Base-by-base conservation (phyloP, 2,329 filamentous ascomycete species). In the Triangularia verruculosa region DNA sequence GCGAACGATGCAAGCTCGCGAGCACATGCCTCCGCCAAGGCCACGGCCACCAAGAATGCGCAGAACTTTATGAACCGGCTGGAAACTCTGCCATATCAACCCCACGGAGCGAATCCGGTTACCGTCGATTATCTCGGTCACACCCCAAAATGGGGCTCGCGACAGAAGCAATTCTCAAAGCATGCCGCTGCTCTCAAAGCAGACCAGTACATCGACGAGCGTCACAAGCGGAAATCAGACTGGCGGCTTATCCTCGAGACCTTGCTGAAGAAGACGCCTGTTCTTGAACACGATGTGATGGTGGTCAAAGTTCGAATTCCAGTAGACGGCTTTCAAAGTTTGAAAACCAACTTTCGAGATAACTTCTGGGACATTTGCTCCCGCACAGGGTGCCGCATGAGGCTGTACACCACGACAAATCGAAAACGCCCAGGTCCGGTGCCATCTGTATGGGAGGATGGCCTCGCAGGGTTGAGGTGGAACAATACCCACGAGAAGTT, bases 161-260 rank as follows among this genome's bases (percentile, higher is more conserved):
- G 39, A 47, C 39, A 20, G 9, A 47, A 47, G n/a, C 39, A 47
- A 74, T 74, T 3, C 71, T 78, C 51, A 74, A 78, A 47, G 70
- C 70, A 17, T 72, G 78, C 22, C 75, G 74, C 63, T 66, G 69
- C 20, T 68, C 70, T 47, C 39, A 47, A 47, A 20, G 39, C 39
- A 47, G 39, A n/a, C 17, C n/a, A 20, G 9, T 17, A 20, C 8
- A 47, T 47, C 39, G 39, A 47, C n/a, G 39, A 47, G 39, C 39
- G 39, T 20, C 39, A 47, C 39, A 47, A 47, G 39, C 39, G 39
- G 6, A 17, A 20, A 12, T 72, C 75, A 1, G 72, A 78, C 63
- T 83, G 80, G 80, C 74, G 72, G 13, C 66, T 71, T 5, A 76
- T 77, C 11, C 74, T 83, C 47, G 64, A 70, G 8, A 65, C 75